These are phyloP conservation scores for Lodderomyces pseudojiufengensis DNA, from an alignment of 1,139 yeast species.

Conservation along the genomic window DNA sequence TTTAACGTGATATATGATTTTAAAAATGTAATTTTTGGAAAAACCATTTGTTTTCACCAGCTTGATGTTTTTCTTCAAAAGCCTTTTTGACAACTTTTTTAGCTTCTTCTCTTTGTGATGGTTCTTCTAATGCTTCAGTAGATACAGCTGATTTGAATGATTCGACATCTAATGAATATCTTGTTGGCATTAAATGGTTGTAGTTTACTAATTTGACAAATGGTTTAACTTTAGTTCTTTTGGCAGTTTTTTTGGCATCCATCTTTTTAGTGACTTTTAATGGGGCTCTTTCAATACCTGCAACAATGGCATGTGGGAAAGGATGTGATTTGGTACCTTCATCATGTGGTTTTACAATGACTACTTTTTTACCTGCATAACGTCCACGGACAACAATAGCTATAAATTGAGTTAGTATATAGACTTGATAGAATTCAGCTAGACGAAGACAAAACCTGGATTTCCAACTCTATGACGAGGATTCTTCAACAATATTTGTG, in stretches of 20 bases:
- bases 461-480: too few relatives aligned
- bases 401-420: slow-evolving; percentile 40
- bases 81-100: slow-evolving; percentile 99
- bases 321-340: slow-evolving; percentile 99
- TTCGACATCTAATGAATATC: slow-evolving; percentile 98
- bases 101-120: slow-evolving; percentile 98
- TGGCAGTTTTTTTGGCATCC: slow-evolving; percentile 95
- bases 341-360: slow-evolving; percentile 97
- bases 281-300: slow-evolving; percentile 99
- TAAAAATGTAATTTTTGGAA: slow-evolving; percentile 98
- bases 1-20: slow-evolving; percentile 18
- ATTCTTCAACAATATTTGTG: too few relatives aligned
- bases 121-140: slow-evolving; percentile 93
- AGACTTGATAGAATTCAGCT: too few relatives aligned
- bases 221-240: slow-evolving; percentile 98
- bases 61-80: slow-evolving; percentile 99
- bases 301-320: slow-evolving; percentile 99
- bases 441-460: too few relatives aligned
- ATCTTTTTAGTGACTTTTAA: slow-evolving; percentile 92
- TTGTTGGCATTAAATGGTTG: slow-evolving; percentile 99
- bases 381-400: slow-evolving; percentile 99
- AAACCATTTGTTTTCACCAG: slow-evolving; percentile 99
- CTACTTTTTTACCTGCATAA: slow-evolving; percentile 99
- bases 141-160: slow-evolving; percentile 89
- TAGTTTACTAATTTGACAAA: slow-evolving; percentile 99